Evolutionary conservation across 2,329 filamentous ascomycete species (phyloP), one percentile per base, ranked within the genome.

Genomic region (Monosporascus sp.): DNA sequence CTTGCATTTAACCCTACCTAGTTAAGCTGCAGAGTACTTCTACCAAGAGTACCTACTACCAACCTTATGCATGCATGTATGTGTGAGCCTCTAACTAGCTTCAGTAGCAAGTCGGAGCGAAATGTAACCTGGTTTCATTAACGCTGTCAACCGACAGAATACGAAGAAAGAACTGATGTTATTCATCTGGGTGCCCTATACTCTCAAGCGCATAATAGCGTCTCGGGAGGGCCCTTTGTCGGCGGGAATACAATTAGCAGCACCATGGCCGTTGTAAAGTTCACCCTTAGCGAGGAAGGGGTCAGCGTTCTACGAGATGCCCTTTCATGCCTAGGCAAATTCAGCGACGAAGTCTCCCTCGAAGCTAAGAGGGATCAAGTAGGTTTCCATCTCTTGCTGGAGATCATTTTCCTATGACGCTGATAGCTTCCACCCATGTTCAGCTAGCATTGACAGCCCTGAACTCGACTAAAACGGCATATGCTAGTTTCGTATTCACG

Each of bases 391-490:
- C 31, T 17, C 28, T 15, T 46, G n/a, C 22, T 15, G 18, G 41
- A 14, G 18, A 26, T 38, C 26, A 28, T 31, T n/a, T 20, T 31
- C 45, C 31, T 35, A n/a, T 35, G 22, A 26, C 51, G 47, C 51
- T 55, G 47, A 61, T 14, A 14, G 37, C 48, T 55, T 48, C 48
- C 48, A 46, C 49, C 46, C 48, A 6, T 8, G 18, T 49, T 37
- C 57, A 89, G 88, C 79, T 93, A 58, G 78, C 86, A 5, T 76
- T 93, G 51, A 90, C 87, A 15, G 84, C 88, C 15, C 74, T 93
- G 58, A 93, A 93, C 67, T 81, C 82, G n/a, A 89, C 88, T 52
- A 90, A 89, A 65, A 90, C 89, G 4, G 88, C 87, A 18, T 92
- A 92, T 68, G 85, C 86, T 26, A 87, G 86, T 54, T 86, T 91